Evolutionary conservation across 352 stramenopile genomes (phyloP).

Genomic region (Globisporangium nodosum): DNA sequence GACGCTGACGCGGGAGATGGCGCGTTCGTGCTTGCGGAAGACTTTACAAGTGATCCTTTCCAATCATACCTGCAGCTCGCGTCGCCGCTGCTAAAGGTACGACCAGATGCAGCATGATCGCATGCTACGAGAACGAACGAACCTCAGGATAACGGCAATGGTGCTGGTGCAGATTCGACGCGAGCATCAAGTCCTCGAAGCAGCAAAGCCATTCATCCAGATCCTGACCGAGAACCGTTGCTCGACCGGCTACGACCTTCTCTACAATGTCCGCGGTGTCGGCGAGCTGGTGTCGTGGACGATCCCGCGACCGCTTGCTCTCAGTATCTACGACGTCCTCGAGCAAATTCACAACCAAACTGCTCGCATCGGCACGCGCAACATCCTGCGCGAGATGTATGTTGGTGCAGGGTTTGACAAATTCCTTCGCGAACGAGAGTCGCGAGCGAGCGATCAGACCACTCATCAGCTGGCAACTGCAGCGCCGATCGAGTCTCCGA

Average conservation of each 20-base stretch:
- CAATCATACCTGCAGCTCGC: conserved; percentile 27
- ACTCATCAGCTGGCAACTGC: background rate
- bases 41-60: conserved; percentile 30
- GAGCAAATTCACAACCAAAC: conserved; percentile 38
- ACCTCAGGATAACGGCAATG: background rate
- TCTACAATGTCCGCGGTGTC: conserved; percentile 43
- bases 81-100: conserved; percentile 45
- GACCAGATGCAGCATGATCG: no score
- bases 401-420: conserved; percentile 37
- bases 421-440: conserved; percentile 23
- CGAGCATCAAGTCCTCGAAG: conserved; percentile 45
- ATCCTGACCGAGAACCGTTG: conserved; percentile 38
- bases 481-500: background rate
- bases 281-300: conserved; percentile 50
- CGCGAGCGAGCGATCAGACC: background rate
- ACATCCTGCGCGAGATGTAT: conserved; percentile 33
- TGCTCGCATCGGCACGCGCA: conserved; percentile 29
- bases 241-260: conserved; percentile 47
- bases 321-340: conserved; percentile 50
- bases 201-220: conserved; percentile 26
- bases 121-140: no score
- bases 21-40: conserved; percentile 29
- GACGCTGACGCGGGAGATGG: conserved; percentile 22
- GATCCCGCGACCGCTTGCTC: conserved; percentile 37
- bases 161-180: conserved; percentile 31